Base-by-base conservation (phyloP, 2,329 filamentous ascomycete species). In the Exophiala calicioides region DNA sequence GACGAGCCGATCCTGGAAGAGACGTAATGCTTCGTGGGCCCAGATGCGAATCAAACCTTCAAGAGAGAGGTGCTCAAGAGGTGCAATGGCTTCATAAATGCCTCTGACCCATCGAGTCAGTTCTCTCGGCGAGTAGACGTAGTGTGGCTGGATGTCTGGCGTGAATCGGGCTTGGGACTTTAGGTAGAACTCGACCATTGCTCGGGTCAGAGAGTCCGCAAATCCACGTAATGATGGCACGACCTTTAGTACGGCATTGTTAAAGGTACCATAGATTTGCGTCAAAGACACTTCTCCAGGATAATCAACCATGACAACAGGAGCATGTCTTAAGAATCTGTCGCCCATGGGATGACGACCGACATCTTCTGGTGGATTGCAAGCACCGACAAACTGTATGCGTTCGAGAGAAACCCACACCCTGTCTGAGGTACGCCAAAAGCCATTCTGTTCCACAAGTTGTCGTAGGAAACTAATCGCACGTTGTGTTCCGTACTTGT, bases 231-330 rank as follows among this genome's bases (percentile, higher is more conserved):
- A 75, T 10, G 90, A 84, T 1, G 93, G 91, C 39, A 98, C 85
- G 53, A 98, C 93, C 77, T 99, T 99, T 64, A 99, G 84, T 32
- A 98, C 83, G 7, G 94, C 93, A 44, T 81, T 86, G 66, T 95
- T 98, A 79, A 98, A 98, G 0, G 94, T 97, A 59, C 94, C 93
- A 65, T 99, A 99, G 58, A 99, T 99, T 66, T 99, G 93, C 58
- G 85, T 85, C 27, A 99, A 80, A 3, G 94, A 98, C 32, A 90
- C 77, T 71, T 98, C 90, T 61, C 94, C 93, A 51, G 93, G 93
- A 63, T 99, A 99, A 65, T 98, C 93, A 31, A 99, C 94, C 94
- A 99, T 98, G 69, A 99, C 87, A 44, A 99, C 81, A n/a, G 93
- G 93, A 12, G 93, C 90, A 67, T 99, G 94, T 49, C 94, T 84